Base-by-base conservation (phyloP, 495 filamentous ascomycete genomes). In the Hypoxylon lienhwacheense region DNA sequence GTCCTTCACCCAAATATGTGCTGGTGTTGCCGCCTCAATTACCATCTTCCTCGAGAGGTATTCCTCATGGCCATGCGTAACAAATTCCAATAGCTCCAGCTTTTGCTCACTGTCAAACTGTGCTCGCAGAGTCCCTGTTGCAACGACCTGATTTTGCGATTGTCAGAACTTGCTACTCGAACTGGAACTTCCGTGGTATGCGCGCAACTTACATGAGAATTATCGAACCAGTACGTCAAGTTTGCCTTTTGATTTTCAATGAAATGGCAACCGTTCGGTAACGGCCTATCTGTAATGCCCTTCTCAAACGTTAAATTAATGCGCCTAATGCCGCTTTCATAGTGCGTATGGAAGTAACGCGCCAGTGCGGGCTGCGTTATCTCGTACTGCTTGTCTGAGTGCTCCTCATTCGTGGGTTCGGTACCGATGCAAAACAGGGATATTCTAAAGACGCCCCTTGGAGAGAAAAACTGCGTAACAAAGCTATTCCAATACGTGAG, bases 301-400 rank as follows among this genome's bases (percentile, higher is more conserved):
- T 74, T 78, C 47, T 84, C 81, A 40, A 90, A 73, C 12, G 87
- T 77, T 74, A 95, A 79, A 64, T 93, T 89, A 40, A 96, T 88
- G 15, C 79, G 83, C 37, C 77, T 80, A 28, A 95, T 83, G 4
- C 89, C 89, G 47, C 87, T 91, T n/a, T 85, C 83, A 59, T 88
- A 95, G 55, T 91, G 86, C 0, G 85, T 89, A 40, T 84, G 74
- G 66, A 92, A 95, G 59, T 88, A 95, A 39, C 89, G 83, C 11
- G 91, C 78, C 14, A 96, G 69, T 1, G 86, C 84, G 5, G 88
- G 78, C 22, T 81, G 85, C 2, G 83, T 77, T 33, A 96, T 87
- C 58, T 92, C 89, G 49, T 86, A 93, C 43, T 85, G 81, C 67
- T 93, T 95, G 24, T 70, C 72, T 8, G 69, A 64, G 12, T 76